Evolutionary conservation across 2,329 filamentous ascomycete genomes (phyloP).

Genomic region (Ophiocordyceps unilateralis): DNA sequence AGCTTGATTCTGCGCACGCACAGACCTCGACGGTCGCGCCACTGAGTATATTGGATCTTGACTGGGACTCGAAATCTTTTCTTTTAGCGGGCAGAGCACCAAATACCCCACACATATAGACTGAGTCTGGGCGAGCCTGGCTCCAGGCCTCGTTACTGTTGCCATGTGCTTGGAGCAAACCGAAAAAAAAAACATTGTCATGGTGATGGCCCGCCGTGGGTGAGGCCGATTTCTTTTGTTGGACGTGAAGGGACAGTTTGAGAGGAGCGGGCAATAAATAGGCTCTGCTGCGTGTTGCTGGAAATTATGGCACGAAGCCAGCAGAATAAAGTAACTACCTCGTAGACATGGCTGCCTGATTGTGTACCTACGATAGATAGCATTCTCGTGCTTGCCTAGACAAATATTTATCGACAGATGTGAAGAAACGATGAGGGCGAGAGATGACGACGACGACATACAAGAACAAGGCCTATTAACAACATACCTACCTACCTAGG

Average conservation of each 20-base stretch:
- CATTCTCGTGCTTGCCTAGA: too few species aligned
- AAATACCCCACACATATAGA: slow-evolving; percentile 20
- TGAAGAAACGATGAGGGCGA: too few species aligned
- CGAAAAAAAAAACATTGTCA: not conserved
- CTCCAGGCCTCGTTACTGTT: slow-evolving; percentile 4
- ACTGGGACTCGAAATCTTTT: slow-evolving; percentile 1
- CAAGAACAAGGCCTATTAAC: too few species aligned
- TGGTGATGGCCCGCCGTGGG: not conserved
- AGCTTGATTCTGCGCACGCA: slow-evolving; percentile 5
- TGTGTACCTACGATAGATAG: too few species aligned
- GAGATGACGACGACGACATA: too few species aligned
- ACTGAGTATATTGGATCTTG: slow-evolving; percentile 1
- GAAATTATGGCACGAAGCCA: too few species aligned
- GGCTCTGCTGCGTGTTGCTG: too few species aligned
- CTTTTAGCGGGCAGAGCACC: slow-evolving; percentile 12
- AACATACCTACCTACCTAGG: too few species aligned
- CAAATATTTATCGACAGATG: too few species aligned
- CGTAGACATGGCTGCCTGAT: too few species aligned
- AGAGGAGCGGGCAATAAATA: too few species aligned
- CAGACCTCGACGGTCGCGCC: not conserved
- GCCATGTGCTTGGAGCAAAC: slow-evolving; percentile 13
- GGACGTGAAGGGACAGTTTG: not conserved
- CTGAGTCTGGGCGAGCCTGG: slow-evolving; percentile 13
- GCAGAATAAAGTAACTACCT: too few species aligned
- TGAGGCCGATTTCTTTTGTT: slow-evolving; percentile 16